phyloP scores from a whole-genome alignment of 140 eudicot genomes.

The Oenanthe javanica region DNA sequence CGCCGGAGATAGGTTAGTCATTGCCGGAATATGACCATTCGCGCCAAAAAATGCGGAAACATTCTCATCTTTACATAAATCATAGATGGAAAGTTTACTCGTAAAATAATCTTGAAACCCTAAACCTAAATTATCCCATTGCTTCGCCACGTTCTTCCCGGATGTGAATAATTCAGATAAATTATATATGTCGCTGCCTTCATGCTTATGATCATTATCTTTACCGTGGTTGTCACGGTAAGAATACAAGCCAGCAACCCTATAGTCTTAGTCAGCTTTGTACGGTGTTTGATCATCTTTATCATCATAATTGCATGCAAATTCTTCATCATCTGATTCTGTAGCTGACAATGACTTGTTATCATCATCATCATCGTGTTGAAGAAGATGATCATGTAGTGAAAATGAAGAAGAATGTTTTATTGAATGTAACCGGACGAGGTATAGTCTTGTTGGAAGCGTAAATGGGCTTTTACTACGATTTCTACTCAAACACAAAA shows the following conservation, averaged over 20 bases:
- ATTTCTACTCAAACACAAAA: no score
- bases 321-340: slow-evolving; percentile 32
- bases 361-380: slow-evolving; percentile 19
- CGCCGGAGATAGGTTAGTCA: slow-evolving; percentile 18
- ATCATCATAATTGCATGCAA: slow-evolving; percentile 12
- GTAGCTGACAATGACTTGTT: slow-evolving; percentile 38
- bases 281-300: slow-evolving; percentile 3
- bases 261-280: slow-evolving; percentile 26
- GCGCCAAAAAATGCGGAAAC: slow-evolving; percentile 18
- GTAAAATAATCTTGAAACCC: slow-evolving; percentile 25
- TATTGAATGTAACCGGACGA: slow-evolving; percentile 24
- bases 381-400: slow-evolving; percentile 19
- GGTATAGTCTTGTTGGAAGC: slow-evolving; percentile 8
- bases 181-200: neutral
- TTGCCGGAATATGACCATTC: slow-evolving; percentile 20
- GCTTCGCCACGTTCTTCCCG: slow-evolving; percentile 66
- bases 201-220: neutral
- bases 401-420: slow-evolving; percentile 8
- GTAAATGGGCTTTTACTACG: no score
- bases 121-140: slow-evolving; percentile 73
- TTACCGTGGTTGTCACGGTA: slow-evolving; percentile 10
- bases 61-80: slow-evolving; percentile 23
- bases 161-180: slow-evolving; percentile 50
- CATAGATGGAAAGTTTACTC: slow-evolving; percentile 39
- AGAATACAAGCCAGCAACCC: slow-evolving; percentile 37